Conservation (phyloP, 805 yeast genomes). For the Ogataea methanolica region DNA sequence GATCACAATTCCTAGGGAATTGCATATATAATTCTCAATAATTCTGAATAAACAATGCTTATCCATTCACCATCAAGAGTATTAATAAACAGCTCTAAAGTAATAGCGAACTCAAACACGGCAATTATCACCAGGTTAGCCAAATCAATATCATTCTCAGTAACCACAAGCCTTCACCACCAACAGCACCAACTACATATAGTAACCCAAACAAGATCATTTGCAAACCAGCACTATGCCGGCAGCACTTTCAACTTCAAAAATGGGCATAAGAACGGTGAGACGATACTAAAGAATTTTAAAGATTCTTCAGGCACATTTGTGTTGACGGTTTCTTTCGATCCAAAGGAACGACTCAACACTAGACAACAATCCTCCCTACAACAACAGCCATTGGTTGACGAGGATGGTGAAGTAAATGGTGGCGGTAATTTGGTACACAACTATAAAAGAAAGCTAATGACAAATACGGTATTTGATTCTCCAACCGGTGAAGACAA, state of each 20-base stretch:
- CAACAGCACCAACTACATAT: not conserved
- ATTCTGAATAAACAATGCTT: no score
- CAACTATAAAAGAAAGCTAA: slow-evolving; percentile 20
- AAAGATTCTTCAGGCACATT: slow-evolving; percentile 34
- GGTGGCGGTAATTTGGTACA: slow-evolving; percentile 23
- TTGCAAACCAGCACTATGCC: slow-evolving; percentile 15
- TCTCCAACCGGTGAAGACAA: slow-evolving; percentile 82
- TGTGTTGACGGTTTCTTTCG: slow-evolving; percentile 63
- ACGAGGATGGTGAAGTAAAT: slow-evolving; percentile 32
- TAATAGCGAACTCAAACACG: no score
- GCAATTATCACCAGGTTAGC: no score
- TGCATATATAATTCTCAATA: no score
- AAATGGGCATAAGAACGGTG: slow-evolving; percentile 27
- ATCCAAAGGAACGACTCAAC: slow-evolving; percentile 57
- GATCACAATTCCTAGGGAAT: no score
- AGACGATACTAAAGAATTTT: slow-evolving; percentile 23
- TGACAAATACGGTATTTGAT: slow-evolving; percentile 20
- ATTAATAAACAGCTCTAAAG: no score
- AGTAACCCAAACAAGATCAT: slow-evolving; percentile 7
- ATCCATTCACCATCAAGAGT: no score
- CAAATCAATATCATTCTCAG: no score
- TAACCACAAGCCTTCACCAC: not conserved
- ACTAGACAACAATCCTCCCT: no score
- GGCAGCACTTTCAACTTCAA: slow-evolving; percentile 22
- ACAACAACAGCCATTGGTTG: slow-evolving; percentile 5